These are phyloP conservation scores for Microsporum audouinii DNA, from an alignment of 2,329 filamentous ascomycete genomes.

Conservation along the genomic window DNA sequence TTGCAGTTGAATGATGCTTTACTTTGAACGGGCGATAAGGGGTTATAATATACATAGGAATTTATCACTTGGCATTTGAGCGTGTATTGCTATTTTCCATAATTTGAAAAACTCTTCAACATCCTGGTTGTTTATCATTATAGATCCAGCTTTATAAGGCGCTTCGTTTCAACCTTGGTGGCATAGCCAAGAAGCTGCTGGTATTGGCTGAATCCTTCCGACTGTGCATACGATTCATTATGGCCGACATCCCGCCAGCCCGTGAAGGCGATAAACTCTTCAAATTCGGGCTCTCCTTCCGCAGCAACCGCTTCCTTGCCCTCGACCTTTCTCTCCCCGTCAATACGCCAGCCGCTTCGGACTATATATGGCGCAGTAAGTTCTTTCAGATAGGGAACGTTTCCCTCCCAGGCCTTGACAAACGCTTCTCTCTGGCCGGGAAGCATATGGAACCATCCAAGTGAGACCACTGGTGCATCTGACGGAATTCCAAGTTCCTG, in stretches of 20 bases:
- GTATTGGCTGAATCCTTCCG: constrained; percentile 24
- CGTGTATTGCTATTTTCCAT: no score
- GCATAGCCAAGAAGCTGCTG: constrained; percentile 17
- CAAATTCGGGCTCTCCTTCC: constrained; percentile 14
- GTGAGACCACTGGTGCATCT: constrained; percentile 22
- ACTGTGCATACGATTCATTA: constrained; percentile 25
- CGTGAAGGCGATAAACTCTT: constrained; percentile 35
- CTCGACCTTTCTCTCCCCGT: constrained; percentile 18
- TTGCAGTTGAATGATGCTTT: no score
- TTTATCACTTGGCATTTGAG: no score
- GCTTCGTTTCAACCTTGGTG: constrained; percentile 19
- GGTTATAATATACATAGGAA: no score
- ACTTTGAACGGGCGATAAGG: constrained; percentile 10
- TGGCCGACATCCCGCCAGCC: constrained; percentile 30
- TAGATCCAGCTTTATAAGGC: constrained; percentile 6
- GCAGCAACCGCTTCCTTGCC: constrained; percentile 8
- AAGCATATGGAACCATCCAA: constrained; percentile 26
- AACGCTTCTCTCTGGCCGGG: constrained; percentile 19
- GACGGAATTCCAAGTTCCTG: constrained; percentile 19
- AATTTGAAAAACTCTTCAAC: not conserved
- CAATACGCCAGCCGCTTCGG: constrained; percentile 32
- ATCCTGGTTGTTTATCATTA: not conserved
- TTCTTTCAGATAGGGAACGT: constrained; percentile 21
- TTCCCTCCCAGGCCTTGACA: constrained; percentile 18
- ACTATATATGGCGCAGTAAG: constrained; percentile 15